Evolutionary conservation across 257 asterid genomes (phyloP).

Genomic region (Solanum phureja): DNA sequence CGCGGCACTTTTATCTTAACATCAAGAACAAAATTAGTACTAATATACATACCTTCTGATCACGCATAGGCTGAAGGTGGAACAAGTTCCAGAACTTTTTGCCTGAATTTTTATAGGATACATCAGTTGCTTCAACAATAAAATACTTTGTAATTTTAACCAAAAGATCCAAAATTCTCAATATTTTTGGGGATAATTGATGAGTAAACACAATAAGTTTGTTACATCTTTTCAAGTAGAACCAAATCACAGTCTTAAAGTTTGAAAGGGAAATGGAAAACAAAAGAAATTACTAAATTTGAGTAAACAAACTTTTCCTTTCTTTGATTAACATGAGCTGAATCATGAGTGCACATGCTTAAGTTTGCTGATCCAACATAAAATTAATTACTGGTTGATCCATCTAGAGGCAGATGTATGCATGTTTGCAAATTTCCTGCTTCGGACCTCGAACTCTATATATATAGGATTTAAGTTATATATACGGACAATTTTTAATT

Average conservation of each 20-base stretch:
- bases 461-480: neutral
- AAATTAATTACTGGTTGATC: neutral
- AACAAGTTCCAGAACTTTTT: slow-evolving; percentile 98
- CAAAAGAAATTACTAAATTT: neutral
- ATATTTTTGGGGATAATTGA: neutral
- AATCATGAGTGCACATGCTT: neutral
- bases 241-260: neutral
- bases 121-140: neutral
- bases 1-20: neutral
- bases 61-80: slow-evolving; percentile 99
- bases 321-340: neutral
- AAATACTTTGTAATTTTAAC: neutral
- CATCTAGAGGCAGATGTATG: neutral
- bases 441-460: neutral
- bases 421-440: neutral
- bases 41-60: slow-evolving; percentile 63
- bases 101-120: slow-evolving; percentile 25
- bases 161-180: neutral
- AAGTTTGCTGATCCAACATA: neutral
- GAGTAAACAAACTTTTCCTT: neutral
- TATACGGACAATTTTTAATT: neutral
- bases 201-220: neutral
- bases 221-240: neutral
- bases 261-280: neutral
- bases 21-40: neutral